Evolutionary conservation across 768 basidiomycete species (phyloP).

Genomic region (Tulasnella sp.): DNA sequence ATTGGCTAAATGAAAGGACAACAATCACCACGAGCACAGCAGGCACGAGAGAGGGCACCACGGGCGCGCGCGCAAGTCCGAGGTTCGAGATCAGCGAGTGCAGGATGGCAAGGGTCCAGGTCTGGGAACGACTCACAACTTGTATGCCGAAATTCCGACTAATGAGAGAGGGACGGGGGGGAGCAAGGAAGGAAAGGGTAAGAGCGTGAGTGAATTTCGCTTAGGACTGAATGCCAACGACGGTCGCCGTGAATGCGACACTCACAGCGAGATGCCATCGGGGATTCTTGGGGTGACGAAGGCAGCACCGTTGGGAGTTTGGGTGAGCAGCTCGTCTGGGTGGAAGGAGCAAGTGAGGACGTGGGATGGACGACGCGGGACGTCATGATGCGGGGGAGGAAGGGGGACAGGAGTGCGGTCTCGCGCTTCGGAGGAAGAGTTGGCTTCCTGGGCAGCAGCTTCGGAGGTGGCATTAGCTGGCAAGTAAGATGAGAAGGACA

Average conservation of each 20-base stretch:
- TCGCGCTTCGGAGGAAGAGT: slow-evolving; percentile 17
- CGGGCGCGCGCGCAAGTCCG: background rate
- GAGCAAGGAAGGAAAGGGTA: background rate
- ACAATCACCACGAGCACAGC: slow-evolving; percentile 2
- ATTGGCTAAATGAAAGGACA: slow-evolving; percentile 58
- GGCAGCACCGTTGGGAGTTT: slow-evolving; percentile 51
- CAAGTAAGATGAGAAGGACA: slow-evolving; percentile 38
- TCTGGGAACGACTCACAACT: slow-evolving; percentile 56
- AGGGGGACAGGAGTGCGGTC: slow-evolving; percentile 34
- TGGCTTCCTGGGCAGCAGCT: background rate
- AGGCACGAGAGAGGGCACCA: background rate
- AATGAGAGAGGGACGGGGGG: background rate
- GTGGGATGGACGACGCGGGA: slow-evolving; percentile 29
- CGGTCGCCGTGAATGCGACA: slow-evolving; percentile 6
- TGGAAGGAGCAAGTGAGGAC: slow-evolving; percentile 42
- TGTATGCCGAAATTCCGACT: slow-evolving; percentile 86
- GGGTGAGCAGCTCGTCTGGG: slow-evolving; percentile 46
- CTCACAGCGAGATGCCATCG: slow-evolving; percentile 54
- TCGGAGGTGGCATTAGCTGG: slow-evolving; percentile 23
- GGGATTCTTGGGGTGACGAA: slow-evolving; percentile 75
- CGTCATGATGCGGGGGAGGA: slow-evolving; percentile 10
- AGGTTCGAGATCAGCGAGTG: background rate
- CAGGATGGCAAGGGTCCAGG: background rate
- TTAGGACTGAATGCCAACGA: background rate
- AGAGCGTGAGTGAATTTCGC: slow-evolving; percentile 18